Conservation (phyloP, 345 rosid genomes). For the Corchorus olitorius region DNA sequence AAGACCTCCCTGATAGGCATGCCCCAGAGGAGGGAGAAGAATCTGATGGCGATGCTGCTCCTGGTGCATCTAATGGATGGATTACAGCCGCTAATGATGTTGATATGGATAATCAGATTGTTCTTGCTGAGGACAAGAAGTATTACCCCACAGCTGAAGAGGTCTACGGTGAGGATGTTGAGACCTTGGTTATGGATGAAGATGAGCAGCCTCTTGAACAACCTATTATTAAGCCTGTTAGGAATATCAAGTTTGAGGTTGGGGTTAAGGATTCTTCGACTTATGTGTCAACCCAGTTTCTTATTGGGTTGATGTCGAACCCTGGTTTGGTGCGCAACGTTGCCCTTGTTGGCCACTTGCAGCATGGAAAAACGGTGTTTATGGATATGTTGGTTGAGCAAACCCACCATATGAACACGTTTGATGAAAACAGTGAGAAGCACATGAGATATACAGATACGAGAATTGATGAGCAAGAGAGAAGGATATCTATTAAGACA, state of each 20-base stretch:
- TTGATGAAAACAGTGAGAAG: constrained; percentile 80
- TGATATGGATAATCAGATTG: constrained; percentile 91
- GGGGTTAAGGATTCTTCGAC: constrained; percentile 94
- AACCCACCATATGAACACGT: constrained; percentile 87
- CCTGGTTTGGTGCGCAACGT: constrained; percentile 87
- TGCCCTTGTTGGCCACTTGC: constrained; percentile 94
- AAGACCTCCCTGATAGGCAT: constrained; percentile 58
- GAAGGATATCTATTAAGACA: constrained; percentile 92
- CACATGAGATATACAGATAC: constrained; percentile 94
- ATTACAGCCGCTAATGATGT: constrained; percentile 71
- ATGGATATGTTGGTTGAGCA: constrained; percentile 99
- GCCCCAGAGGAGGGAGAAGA: constrained; percentile 46
- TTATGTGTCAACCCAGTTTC: constrained; percentile 89
- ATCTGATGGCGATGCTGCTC: constrained; percentile 63
- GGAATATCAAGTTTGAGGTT: constrained; percentile 81
- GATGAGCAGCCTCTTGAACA: constrained; percentile 91
- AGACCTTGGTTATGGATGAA: constrained; percentile 94
- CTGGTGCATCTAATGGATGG: constrained; percentile 76
- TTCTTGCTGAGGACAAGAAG: constrained; percentile 96
- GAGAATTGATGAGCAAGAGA: constrained; percentile 93
- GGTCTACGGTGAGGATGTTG: constrained; percentile 94
- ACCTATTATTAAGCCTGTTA: constrained; percentile 87
- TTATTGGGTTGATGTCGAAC: constrained; percentile 91
- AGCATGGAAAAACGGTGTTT: constrained; percentile 91
- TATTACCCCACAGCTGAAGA: constrained; percentile 98